phyloP scores from a whole-genome alignment of 2,329 filamentous ascomycete species.

The Colletotrichum godetiae region DNA sequence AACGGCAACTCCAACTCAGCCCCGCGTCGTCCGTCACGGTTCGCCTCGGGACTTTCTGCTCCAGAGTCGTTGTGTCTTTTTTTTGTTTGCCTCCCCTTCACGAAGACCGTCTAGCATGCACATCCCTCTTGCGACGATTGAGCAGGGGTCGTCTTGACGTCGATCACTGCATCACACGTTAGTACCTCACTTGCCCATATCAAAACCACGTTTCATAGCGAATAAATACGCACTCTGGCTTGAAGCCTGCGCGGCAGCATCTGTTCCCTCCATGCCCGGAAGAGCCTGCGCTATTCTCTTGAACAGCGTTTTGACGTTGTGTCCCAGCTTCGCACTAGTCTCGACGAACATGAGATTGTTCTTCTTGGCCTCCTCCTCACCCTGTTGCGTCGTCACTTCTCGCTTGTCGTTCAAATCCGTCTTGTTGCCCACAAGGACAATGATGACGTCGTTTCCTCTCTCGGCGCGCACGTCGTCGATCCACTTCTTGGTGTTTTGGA shows the following conservation, averaged over 20 bases:
- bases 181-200: slow-evolving; percentile 35
- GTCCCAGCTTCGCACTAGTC: slow-evolving; percentile 96
- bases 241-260: slow-evolving; percentile 77
- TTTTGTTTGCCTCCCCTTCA: neutral
- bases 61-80: slow-evolving; percentile 5
- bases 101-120: slow-evolving; percentile 61
- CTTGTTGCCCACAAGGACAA: slow-evolving; percentile 98
- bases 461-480: slow-evolving; percentile 98
- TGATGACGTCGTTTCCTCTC: slow-evolving; percentile 98
- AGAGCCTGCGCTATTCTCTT: slow-evolving; percentile 97
- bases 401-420: slow-evolving; percentile 98
- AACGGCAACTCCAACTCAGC: slow-evolving; percentile 22
- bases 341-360: slow-evolving; percentile 99
- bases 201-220: neutral
- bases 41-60: slow-evolving; percentile 34
- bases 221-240: slow-evolving; percentile 76
- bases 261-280: slow-evolving; percentile 95
- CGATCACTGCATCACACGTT: slow-evolving; percentile 75
- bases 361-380: slow-evolving; percentile 98
- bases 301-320: slow-evolving; percentile 98
- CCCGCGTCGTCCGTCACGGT: slow-evolving; percentile 18
- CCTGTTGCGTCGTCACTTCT: slow-evolving; percentile 95
- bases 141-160: slow-evolving; percentile 85
- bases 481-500: slow-evolving; percentile 99
- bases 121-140: slow-evolving; percentile 80